Evolutionary conservation across 202 grass and related monocot species (phyloP), one percentile per base, ranked within the genome.

Genomic region (Dendrocalamus latiflorus): DNA sequence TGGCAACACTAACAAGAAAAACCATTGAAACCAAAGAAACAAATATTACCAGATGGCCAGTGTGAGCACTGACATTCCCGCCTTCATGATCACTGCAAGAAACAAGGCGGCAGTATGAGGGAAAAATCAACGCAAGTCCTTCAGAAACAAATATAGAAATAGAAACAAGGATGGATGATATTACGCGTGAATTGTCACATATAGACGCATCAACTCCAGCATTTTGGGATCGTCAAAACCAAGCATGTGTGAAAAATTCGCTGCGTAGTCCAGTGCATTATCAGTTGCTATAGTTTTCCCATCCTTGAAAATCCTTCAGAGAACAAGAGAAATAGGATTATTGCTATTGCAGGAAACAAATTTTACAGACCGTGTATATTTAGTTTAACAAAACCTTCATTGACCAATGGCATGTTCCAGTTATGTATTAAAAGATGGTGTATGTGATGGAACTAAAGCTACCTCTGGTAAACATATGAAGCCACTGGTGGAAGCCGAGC

Each of bases 211-310:
- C 78, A 98, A 77, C 72, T 98, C 95, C 53, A 95, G 76, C 95
- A 98, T 98, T 91, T 98, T 98, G 36, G 95, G 92, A 72, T 95
- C 92, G 12, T 95, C 90, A 93, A 93, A 98, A 41, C 92, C 95
- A 75, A 98, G 87, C 95, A 98, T 93, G 83, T 98, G 95, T 77
- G 95, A 98, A 84, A 95, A 98, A 83, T 98, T 95, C 7, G 92
- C 95, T 1, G 88, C 91, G 2, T 95, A 98, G 65, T 98, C 95
- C 82, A 98, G 77, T 76, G 87, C 76, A 86, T 80, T 92, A 74
- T 98, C 91, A 66, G 92, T 70, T 86, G 81, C 72, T 75, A 98
- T 91, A 70, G 83, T 74, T 87, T 93, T 86, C 43, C 90, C 91
- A 36, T 93, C 87, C 87, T 98, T 98, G 85, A 90, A 95, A 66